Base-by-base conservation (phyloP, 2,329 filamentous ascomycete genomes). In the Pseudonectria buxi region DNA sequence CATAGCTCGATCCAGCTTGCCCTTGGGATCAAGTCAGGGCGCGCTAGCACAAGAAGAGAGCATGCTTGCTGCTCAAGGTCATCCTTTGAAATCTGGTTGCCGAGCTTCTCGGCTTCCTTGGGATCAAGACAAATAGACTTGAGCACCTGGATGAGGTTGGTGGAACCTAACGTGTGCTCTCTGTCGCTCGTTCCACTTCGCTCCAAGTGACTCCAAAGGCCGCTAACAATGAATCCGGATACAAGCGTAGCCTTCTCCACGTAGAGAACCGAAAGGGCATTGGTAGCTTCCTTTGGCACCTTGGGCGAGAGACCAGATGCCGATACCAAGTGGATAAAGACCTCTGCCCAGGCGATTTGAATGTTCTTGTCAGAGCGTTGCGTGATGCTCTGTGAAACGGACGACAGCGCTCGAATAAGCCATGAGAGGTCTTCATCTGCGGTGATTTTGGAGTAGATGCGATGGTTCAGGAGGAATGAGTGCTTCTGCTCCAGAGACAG, bases 1-100 rank as follows among this genome's bases (percentile, higher is more conserved):
- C 86, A 94, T 3, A 88, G 65, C 28, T 92, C 82, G 52, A 98
- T 96, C 94, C 94, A 98, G 42, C 76, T 85, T 14, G 80, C 72
- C 40, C 76, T 76, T 1, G 87, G 82, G 39, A 96, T 74, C 25
- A 98, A 65, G 40, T 89, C 81, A 14, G 79, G 71, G 15, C 86
- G 83, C 37, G 84, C 83, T 16, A 98, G 68, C 13, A 95, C 79
- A 13, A 95, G 66, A 4, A 95, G 64, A 6, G 77, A 75, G 45
- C 88, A 77, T 49, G 94, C 78, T 56, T 95, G 87, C 15, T 65
- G 60, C 47, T 85, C 76, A 7, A 89, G 56, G 11, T 67, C 50
- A 14, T 71, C 61, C 36, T 65, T 56, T 26, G 71, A 59, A n/a
- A 73, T 55, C 13, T 58, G 57, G 24, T 59, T 53, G 9, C 65